Percentiles rank a stretch among this genome's conserved stretches.
Conservation (phyloP, 352 stramenopile species). For the Globisporangium heterothallicum region DNA sequence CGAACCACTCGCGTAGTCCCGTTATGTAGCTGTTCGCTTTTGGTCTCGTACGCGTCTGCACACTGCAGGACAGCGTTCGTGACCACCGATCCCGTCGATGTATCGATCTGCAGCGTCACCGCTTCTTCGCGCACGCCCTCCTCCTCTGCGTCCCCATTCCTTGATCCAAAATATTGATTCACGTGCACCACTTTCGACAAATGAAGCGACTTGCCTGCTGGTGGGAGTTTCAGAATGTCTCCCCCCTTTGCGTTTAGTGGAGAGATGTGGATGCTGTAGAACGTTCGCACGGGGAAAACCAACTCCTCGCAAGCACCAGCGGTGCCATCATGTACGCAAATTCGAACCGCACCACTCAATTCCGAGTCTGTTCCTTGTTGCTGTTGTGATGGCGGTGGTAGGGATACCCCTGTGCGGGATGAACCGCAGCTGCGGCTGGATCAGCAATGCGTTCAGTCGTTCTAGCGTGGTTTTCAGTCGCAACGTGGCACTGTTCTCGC, state of each 20-base stretch:
- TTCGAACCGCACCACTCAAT: background rate
- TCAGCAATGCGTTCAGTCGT: slow-evolving; percentile 27
- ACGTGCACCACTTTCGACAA: slow-evolving; percentile 18
- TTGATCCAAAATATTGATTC: slow-evolving; percentile 7
- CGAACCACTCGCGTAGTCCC: slow-evolving; percentile 6
- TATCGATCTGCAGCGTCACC: slow-evolving; percentile 18
- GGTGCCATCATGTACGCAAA: slow-evolving; percentile 27
- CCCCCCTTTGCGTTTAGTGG: background rate
- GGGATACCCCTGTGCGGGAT: slow-evolving; percentile 1
- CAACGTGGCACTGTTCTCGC: slow-evolving; percentile 5
- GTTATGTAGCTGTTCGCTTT: background rate
- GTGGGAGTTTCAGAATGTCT: slow-evolving; percentile 4
- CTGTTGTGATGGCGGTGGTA: background rate
- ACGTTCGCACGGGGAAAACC: slow-evolving; percentile 10
- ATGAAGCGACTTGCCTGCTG: slow-evolving; percentile 10
- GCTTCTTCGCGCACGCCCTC: background rate
- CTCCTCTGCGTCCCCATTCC: slow-evolving; percentile 1
- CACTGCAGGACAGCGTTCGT: background rate
- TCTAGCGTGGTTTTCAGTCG: slow-evolving; percentile 17
- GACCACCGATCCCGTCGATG: slow-evolving; percentile 10
- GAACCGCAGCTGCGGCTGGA: slow-evolving; percentile 22
- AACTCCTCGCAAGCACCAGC: slow-evolving; percentile 18
- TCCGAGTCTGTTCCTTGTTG: background rate
- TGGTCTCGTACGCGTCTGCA: slow-evolving; percentile 6
- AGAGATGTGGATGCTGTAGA: slow-evolving; percentile 9